phyloP scores from a whole-genome alignment of 352 stramenopile genomes.

The Bremia lactucae region DNA sequence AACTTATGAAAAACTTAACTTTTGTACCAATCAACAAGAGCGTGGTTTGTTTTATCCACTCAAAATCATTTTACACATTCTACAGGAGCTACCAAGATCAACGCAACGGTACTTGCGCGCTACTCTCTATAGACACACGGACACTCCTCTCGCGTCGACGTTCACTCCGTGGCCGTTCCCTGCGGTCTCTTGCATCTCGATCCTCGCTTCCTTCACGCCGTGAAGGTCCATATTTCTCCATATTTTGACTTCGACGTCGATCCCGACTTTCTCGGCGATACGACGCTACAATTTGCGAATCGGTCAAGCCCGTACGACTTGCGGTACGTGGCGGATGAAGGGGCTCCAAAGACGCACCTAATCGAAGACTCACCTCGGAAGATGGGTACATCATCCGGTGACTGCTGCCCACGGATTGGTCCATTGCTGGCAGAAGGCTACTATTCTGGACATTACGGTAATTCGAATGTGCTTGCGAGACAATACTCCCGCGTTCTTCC shows the following conservation, averaged over 20 bases:
- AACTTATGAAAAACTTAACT: too few species aligned
- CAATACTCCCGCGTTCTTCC: constrained; percentile 2
- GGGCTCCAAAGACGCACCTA: constrained; percentile 4
- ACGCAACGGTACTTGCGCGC: too few species aligned
- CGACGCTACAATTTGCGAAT: background rate
- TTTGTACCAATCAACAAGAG: too few species aligned
- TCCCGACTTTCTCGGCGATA: too few species aligned
- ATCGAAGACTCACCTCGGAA: constrained; percentile 5
- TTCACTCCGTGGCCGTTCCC: constrained; percentile 2
- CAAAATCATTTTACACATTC: too few species aligned
- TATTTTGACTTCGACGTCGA: constrained; percentile 4
- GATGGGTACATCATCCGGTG: constrained; percentile 2
- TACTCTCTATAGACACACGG: too few species aligned
- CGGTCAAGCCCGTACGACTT: constrained; percentile 11
- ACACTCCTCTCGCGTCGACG: constrained; percentile 11
- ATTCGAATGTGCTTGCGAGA: too few species aligned
- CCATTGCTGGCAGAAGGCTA: too few species aligned
- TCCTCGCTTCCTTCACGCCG: constrained; percentile 1
- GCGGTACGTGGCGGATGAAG: constrained; percentile 3
- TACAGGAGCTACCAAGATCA: too few species aligned
- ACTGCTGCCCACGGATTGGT: constrained; percentile 6
- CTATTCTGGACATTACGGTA: too few species aligned
- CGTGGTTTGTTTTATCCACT: too few species aligned
- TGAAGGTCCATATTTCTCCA: background rate
- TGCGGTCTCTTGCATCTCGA: constrained; percentile 2